Evolutionary conservation across 2,329 filamentous ascomycete genomes (phyloP), one percentile per base, ranked within the genome.

Genomic region (Fonsecaea nubica): DNA sequence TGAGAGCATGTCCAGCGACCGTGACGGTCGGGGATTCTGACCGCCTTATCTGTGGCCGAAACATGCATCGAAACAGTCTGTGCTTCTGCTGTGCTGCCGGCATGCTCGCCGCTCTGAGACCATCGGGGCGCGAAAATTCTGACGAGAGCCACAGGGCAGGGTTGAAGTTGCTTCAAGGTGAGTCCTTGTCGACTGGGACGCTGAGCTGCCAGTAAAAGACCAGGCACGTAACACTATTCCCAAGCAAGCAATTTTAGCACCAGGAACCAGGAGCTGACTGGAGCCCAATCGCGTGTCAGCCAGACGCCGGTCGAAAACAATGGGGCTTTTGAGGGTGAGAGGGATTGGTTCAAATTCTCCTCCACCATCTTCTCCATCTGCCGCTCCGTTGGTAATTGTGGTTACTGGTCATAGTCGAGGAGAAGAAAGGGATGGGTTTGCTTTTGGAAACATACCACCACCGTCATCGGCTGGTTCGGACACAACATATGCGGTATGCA

Each of bases 191-290:
- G 15, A 57, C 25, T 40, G 65, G 57, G 38, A 61, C 50, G 62
- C 62, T 48, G 62, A 45, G 45, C 58, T 50, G 40, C 52, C 53
- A 57, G 61, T 66, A 35, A 66, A 33, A 54, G 38, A 25, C 58
- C 38, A 42, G 52, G 42, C 57, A 65, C 18, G 38, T 25, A 52
- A 45, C 35, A 57, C 58, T 45, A 53, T 40, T 50, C 42, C 32
- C 54, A 60, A 53, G 57, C 48, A 55, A 45, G 62, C 68, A 69
- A 67, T 69, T 65, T 69, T 57, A 67, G 62, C 48, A 50, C 56
- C 65, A 65, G 65, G 60, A 50, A 63, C 63, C 56, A 63, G 62
- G 68, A 63, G 50, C 53, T 57, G 36, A 32, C 50, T 54, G 45
- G 53, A 35, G 38, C 59, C 58, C 58, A 65, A 61, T 55, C 33